Evolutionary conservation across 805 yeast genomes (phyloP).

Genomic region (Lipomyces sp.): DNA sequence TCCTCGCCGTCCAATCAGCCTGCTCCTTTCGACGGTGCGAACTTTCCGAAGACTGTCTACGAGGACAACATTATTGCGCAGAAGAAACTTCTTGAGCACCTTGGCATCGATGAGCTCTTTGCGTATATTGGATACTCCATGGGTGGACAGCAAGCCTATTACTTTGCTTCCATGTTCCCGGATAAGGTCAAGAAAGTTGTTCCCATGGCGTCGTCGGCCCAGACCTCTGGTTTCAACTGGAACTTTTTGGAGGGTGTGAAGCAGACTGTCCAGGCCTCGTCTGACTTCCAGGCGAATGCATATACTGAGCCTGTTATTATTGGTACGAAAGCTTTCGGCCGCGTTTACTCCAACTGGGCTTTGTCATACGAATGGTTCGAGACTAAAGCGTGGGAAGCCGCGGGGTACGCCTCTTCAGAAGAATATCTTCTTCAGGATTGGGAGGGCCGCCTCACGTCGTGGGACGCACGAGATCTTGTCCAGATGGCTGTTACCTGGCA

Average conservation of each 20-base stretch:
- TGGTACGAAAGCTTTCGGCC: constrained; percentile 29
- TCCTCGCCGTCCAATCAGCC: constrained; percentile 29
- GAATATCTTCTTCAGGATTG: constrained; percentile 24
- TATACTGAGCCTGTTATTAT: constrained; percentile 24
- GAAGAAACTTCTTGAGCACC: constrained; percentile 18
- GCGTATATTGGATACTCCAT: constrained; percentile 29
- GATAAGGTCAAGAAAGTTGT: constrained; percentile 23
- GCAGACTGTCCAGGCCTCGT: constrained; percentile 19
- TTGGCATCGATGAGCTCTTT: constrained; percentile 25
- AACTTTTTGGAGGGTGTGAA: constrained; percentile 29
- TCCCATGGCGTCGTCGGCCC: constrained; percentile 28
- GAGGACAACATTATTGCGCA: constrained; percentile 30
- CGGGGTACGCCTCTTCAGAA: constrained; percentile 26
- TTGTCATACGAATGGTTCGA: constrained; percentile 28
- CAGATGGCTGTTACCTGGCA: constrained; percentile 30
- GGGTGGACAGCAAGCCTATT: constrained; percentile 31
- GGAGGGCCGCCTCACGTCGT: constrained; percentile 26
- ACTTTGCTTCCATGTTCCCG: constrained; percentile 28
- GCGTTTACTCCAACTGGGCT: constrained; percentile 30
- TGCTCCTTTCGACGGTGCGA: constrained; percentile 27
- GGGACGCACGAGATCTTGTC: constrained; percentile 28
- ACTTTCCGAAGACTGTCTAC: constrained; percentile 28
- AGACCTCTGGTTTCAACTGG: constrained; percentile 29
- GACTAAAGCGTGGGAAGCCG: constrained; percentile 26
- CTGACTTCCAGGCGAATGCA: constrained; percentile 22